Base-by-base conservation (phyloP, 192 early-diverging fungal genomes). In the Backusella morwellensis region DNA sequence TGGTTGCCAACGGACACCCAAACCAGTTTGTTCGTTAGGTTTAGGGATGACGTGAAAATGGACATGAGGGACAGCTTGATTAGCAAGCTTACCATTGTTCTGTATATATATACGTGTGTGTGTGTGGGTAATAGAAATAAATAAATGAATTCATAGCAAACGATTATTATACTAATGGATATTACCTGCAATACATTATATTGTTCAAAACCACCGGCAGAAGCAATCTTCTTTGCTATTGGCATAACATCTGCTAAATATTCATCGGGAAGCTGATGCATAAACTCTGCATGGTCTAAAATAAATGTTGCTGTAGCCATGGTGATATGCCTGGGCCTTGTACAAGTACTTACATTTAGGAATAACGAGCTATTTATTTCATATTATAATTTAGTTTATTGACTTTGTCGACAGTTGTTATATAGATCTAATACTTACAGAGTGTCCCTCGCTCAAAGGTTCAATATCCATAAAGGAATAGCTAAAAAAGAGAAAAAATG, bases 1-100 rank as follows among this genome's bases (percentile, higher is more conserved):
- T 34, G 78, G 82, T 7, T 69, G 73, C 94, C 95, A 95, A 23
- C 84, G 81, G 44, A 97, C 85, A 40, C 81, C 81, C 40, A 97
- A 78, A 21, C 95, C 95, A 56, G 92, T 91, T 6, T 85, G 80
- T 15, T 84, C 82, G 70, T 86, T 87, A 32, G 81, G 85, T 81
- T 93, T 93, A 32, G 93, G 93, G 52, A 95, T 96, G 66, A 97
- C 83, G 78, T 98, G 97, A 85, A 98, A 96, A 78, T 99, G 97
- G 14, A 99, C 97, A 81, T 99, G 97, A 23, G 90, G 89, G 1
- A 99, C 95, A 70, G 83, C 88, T 83, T 90, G 88, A 68, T 90
- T 86, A 35, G 88, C 88, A 21, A 84, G 67, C 23, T 75, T 78
- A 19, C 88, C 88, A 50, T 90, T 90, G 77, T 90, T 90, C 87